Evolutionary conservation across 2,329 filamentous ascomycete genomes (phyloP), one percentile per base, ranked within the genome.

Genomic region (Diaporthe sp.): DNA sequence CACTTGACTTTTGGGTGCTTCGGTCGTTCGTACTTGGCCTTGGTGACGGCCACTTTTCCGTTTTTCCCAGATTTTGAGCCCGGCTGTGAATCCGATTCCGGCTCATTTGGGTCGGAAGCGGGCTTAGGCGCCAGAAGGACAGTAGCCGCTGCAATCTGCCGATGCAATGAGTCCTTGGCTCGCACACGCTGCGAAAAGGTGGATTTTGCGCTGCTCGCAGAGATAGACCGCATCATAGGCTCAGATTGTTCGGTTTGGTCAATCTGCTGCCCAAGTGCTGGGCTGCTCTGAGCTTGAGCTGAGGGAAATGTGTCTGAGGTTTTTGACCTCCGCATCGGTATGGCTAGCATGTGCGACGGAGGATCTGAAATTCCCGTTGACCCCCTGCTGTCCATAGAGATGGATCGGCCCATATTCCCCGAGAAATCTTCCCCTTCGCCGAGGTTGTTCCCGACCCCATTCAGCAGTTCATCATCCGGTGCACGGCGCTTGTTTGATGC

Each of bases 1-100:
- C 95, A 97, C 80, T 89, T 90, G 76, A 94, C 91, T 82, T 94
- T 95, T 47, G 90, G 89, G 76, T 94, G 92, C 78, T 90, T 90
- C 35, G 93, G 93, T 22, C 94, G 92, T 67, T 87, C 84, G 76
- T 89, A 89, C 52, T 84, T 80, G 71, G 85, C 82, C 77, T 86
- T 88, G 35, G 81, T 8, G 55, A 87, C 85, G 30, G 83, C 79
- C 2, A 86, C 77, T 79, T 89, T 89, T 35, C 83, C 82, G 42
- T 85, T 84, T 71, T 84, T 86, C 12, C 71, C 73, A 76, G 84
- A 83, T 45, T 74, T 30, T 76, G 75, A 15, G 76, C 72, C 33
- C 76, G 69, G 33, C 78, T 78, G n/a, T 76, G 76, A 35, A 45
- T 71, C 25, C 1, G 70, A 33, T n/a, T 77, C 75, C 5, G 79